These are phyloP conservation scores for Leptosphaerulina australis DNA, from an alignment of 2,329 filamentous ascomycete species.

Conservation along the genomic window DNA sequence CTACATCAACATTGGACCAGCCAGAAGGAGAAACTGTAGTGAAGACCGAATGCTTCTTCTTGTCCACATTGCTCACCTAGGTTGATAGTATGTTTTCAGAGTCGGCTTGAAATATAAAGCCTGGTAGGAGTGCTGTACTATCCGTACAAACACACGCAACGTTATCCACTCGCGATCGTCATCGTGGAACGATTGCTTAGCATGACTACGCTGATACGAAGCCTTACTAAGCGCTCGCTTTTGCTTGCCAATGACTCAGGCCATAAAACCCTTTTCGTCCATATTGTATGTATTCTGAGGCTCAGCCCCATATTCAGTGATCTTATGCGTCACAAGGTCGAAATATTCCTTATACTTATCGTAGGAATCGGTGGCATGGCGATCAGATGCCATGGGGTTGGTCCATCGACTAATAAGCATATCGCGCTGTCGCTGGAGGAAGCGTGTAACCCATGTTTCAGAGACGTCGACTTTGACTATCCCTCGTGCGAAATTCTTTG, in stretches of 20 bases:
- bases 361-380: background rate
- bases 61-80: background rate
- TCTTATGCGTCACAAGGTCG: background rate
- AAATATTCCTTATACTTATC: background rate
- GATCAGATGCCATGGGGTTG: background rate
- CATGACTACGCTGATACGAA: background rate
- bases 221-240: background rate
- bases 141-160: background rate
- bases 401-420: background rate
- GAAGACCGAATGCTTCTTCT: constrained; percentile 2
- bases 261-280: too few species aligned
- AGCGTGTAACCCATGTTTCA: background rate
- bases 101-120: background rate
- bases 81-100: constrained; percentile 10
- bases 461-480: background rate
- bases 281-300: background rate
- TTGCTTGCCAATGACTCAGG: background rate
- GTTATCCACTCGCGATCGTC: background rate
- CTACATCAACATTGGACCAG: background rate
- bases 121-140: background rate
- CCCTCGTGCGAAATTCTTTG: background rate
- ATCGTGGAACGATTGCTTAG: background rate
- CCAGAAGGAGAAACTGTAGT: background rate
- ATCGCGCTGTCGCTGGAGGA: background rate
- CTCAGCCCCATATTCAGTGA: background rate